Conservation (phyloP, 139 green algal species). For the Chlamydomonas asymmetrica region DNA sequence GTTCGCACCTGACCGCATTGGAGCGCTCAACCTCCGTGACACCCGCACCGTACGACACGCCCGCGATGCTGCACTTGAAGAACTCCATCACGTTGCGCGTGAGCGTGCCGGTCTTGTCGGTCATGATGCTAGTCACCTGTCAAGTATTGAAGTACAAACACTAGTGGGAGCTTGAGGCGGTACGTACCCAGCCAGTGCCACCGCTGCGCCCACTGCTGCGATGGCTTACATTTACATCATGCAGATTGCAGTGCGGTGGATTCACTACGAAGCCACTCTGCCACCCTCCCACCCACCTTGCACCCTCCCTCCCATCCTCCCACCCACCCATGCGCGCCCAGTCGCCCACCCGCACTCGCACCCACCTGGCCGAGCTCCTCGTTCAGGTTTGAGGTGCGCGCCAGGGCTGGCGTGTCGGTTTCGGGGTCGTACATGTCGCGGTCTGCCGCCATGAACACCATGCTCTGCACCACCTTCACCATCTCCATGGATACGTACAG, state of each 20-base stretch:
- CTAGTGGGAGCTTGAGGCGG: too few relatives aligned
- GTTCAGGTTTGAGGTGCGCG: conserved; percentile 85
- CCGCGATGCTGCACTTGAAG: conserved; percentile 77
- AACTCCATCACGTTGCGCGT: conserved; percentile 85
- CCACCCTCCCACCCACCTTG: too few relatives aligned
- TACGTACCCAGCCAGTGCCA: too few relatives aligned
- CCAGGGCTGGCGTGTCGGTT: conserved; percentile 46
- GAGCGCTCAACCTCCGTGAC: conserved; percentile 67
- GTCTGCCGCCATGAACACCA: conserved; percentile 73
- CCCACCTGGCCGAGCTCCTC: conserved; percentile 84
- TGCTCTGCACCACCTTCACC: conserved; percentile 75
- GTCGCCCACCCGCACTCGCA: too few relatives aligned
- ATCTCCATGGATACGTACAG: conserved; percentile 91
- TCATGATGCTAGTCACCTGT: conserved; percentile 72
- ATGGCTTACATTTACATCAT: too few relatives aligned
- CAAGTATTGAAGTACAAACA: too few relatives aligned
- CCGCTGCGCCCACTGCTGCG: too few relatives aligned
- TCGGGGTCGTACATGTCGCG: conserved; percentile 56
- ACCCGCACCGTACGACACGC: conserved; percentile 64
- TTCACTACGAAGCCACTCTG: too few relatives aligned
- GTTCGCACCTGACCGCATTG: conserved; percentile 3
- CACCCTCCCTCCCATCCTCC: too few relatives aligned
- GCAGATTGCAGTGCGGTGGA: too few relatives aligned
- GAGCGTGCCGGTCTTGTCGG: conserved; percentile 81
- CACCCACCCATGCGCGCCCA: too few relatives aligned